These are phyloP conservation scores for Dendrobium catenatum DNA, from an alignment of 106 monocot genomes.

Conservation along the genomic window DNA sequence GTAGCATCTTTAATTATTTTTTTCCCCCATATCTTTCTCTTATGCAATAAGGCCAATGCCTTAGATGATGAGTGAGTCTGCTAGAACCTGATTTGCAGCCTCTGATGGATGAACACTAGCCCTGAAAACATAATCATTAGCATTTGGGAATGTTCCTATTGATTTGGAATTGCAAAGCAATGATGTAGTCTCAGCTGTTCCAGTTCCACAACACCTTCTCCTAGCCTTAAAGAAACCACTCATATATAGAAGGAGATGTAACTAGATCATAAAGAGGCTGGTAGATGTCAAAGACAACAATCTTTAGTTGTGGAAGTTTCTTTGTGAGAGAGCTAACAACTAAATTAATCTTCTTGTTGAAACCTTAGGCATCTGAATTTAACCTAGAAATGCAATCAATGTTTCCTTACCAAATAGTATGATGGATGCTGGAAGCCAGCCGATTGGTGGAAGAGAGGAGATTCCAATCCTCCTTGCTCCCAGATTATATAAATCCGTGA, in stretches of 20 bases:
- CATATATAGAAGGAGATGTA: constrained; percentile 27
- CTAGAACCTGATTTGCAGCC: constrained; percentile 70
- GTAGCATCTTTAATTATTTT: background rate
- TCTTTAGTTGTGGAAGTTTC: constrained; percentile 44
- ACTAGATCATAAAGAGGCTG: constrained; percentile 56
- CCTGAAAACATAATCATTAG: constrained; percentile 78
- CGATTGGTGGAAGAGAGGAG: constrained; percentile 66
- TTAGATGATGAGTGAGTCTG: constrained; percentile 39
- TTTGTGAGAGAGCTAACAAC: constrained; percentile 28
- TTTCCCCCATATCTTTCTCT: background rate
- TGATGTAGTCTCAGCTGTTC: constrained; percentile 57
- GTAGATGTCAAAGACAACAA: constrained; percentile 78
- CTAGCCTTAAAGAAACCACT: constrained; percentile 72
- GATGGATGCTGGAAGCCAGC: constrained; percentile 64
- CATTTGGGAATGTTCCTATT: constrained; percentile 67
- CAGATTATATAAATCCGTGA: constrained; percentile 38
- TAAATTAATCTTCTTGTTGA: constrained; percentile 57
- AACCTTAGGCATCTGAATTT: constrained; percentile 53
- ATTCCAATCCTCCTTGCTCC: constrained; percentile 75
- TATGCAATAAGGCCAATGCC: constrained; percentile 55
- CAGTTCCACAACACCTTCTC: constrained; percentile 76
- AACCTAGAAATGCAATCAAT: constrained; percentile 55
- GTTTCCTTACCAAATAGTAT: constrained; percentile 62
- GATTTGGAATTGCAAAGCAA: constrained; percentile 72
- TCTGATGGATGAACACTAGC: constrained; percentile 83